Percentiles rank a stretch among this genome's conserved stretches.
Conservation (phyloP, 2,329 filamentous ascomycete genomes). For the Blastomyces parvus region DNA sequence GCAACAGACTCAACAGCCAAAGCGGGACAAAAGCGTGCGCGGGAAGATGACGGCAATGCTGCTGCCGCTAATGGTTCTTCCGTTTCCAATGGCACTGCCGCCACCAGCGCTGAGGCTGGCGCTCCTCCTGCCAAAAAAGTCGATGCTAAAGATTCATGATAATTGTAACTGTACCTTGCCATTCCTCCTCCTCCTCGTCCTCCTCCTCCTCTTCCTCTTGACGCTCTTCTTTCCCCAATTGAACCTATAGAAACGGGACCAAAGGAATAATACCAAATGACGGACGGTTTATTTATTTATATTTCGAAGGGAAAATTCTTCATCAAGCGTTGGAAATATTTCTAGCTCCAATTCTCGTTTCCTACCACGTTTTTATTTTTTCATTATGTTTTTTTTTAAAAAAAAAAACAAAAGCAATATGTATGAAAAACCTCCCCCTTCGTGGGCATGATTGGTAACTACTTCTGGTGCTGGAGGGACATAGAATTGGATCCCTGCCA, state of each 20-base stretch:
- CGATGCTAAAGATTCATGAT: slow-evolving; percentile 35
- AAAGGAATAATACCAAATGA: not conserved
- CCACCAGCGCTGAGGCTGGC: slow-evolving; percentile 19
- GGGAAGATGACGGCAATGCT: slow-evolving; percentile 31
- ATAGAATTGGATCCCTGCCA: not conserved
- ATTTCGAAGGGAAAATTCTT: not conserved
- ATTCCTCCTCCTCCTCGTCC: not conserved
- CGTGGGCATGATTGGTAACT: not conserved
- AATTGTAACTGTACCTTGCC: not conserved
- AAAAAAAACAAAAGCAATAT: too few relatives aligned
- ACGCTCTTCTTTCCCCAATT: not conserved
- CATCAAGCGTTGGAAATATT: not conserved
- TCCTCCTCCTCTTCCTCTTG: not conserved
- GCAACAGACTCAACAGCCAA: slow-evolving; percentile 10
- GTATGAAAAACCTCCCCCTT: not conserved
- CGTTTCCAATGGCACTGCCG: slow-evolving; percentile 19
- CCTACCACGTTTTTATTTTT: too few relatives aligned
- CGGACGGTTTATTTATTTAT: not conserved
- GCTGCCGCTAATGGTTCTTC: not conserved
- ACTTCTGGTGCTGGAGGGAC: not conserved
- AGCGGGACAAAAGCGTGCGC: slow-evolving; percentile 37
- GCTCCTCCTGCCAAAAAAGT: slow-evolving; percentile 41
- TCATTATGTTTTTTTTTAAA: too few relatives aligned
- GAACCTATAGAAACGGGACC: not conserved
- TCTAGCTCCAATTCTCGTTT: not conserved